phyloP scores from a whole-genome alignment of 768 basidiomycete species.

The Auriscalpium vulgare region DNA sequence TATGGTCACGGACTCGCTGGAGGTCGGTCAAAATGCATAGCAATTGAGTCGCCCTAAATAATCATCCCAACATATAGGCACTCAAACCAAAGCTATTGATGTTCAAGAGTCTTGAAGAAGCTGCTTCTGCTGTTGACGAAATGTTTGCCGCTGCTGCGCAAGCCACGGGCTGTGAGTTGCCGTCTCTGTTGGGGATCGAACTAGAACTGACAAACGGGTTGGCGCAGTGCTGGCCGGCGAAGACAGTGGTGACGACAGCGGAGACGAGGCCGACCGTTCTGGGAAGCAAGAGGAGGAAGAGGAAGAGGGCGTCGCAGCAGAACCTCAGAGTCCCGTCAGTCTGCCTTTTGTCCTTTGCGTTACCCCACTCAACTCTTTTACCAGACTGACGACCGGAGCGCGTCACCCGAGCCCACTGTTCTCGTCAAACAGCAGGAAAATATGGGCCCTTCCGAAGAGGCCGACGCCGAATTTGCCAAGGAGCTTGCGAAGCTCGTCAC shows the following conservation, averaged over 20 bases:
- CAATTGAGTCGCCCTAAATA: not conserved
- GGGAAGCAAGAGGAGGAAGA: conserved; percentile 59
- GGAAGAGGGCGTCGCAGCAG: conserved; percentile 33
- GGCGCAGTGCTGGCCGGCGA: conserved; percentile 21
- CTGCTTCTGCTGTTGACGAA: conserved; percentile 83
- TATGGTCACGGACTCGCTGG: conserved; percentile 90
- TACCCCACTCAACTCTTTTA: not conserved
- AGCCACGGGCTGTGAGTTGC: conserved; percentile 42
- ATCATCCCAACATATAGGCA: conserved; percentile 38
- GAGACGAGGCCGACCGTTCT: conserved; percentile 36
- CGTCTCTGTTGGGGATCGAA: too few species aligned
- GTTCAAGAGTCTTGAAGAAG: conserved; percentile 75
- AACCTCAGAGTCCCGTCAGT: conserved; percentile 47
- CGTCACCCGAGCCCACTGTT: conserved; percentile 70
- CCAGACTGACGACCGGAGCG: conserved; percentile 59
- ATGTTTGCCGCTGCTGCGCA: conserved; percentile 69
- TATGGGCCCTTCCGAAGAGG: conserved; percentile 80
- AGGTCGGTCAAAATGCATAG: conserved; percentile 38
- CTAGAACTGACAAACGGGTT: too few species aligned
- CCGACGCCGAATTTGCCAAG: conserved; percentile 88
- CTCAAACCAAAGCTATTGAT: conserved; percentile 75
- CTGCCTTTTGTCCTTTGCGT: not conserved
- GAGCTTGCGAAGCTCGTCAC: conserved; percentile 94
- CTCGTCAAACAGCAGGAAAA: conserved; percentile 66
- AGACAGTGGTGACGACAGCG: conserved; percentile 52